A percentile compares a stretch with the other conserved stretches of the same genome.
These are phyloP conservation scores for Rubia yunnanensis DNA, from an alignment of 257 asterid genomes.

Conservation along the genomic window DNA sequence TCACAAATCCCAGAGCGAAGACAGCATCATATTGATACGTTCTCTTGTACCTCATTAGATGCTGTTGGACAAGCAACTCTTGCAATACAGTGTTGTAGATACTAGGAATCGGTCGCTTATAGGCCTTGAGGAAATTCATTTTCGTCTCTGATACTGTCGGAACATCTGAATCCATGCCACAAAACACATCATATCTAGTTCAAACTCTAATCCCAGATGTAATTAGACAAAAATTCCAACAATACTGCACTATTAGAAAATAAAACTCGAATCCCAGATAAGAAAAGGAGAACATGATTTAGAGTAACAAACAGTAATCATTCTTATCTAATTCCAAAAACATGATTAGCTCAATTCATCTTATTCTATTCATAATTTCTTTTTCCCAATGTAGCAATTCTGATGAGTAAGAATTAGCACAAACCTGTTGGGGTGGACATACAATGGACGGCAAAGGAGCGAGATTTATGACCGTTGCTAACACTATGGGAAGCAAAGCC, in stretches of 20 bases:
- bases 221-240: neutral
- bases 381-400: neutral
- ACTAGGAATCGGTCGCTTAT: conserved; percentile 88
- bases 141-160: conserved; percentile 87
- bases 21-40: conserved; percentile 79
- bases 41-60: conserved; percentile 72
- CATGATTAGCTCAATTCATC: neutral
- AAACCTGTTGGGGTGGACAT: conserved; percentile 51
- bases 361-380: neutral
- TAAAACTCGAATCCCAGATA: neutral
- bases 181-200: neutral
- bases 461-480: conserved; percentile 27
- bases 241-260: neutral
- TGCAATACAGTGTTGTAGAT: conserved; percentile 75
- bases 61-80: conserved; percentile 92
- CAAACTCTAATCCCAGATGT: neutral
- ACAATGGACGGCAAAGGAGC: conserved; percentile 54
- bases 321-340: neutral
- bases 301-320: neutral
- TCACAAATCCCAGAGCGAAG: conserved; percentile 89
- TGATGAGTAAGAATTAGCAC: conserved; percentile 8
- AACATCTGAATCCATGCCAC: conserved; percentile 40
- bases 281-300: neutral
- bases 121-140: conserved; percentile 66
- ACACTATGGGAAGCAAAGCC: conserved; percentile 18